Conservation (phyloP, 352 stramenopile species). For the Phytophthora fragariae region DNA sequence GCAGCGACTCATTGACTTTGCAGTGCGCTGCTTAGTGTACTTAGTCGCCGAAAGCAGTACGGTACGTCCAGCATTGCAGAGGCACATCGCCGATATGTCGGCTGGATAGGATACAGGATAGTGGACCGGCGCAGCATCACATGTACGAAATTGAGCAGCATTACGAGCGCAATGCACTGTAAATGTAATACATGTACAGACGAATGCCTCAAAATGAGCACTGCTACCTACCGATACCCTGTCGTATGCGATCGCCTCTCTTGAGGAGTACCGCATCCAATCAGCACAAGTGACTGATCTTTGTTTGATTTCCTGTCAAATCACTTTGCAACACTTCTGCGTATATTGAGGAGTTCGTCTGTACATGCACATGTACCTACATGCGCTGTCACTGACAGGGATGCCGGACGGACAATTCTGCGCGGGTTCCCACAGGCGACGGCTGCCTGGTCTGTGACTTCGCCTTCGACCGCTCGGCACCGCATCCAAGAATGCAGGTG, state of each 20-base stretch:
- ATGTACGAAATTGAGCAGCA: background rate
- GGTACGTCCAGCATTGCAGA: background rate
- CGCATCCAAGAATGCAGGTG: constrained; percentile 16
- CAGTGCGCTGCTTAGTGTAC: too few species aligned
- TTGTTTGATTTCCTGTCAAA: too few species aligned
- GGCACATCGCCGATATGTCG: background rate
- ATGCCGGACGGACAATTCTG: background rate
- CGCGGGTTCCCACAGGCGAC: background rate
- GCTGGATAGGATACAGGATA: background rate
- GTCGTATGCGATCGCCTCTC: too few species aligned
- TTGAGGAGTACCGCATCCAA: too few species aligned
- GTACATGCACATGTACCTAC: too few species aligned
- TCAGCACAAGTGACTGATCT: too few species aligned
- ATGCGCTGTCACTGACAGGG: background rate
- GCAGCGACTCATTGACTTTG: too few species aligned
- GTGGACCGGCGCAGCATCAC: background rate
- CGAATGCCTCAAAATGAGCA: too few species aligned
- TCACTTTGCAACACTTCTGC: too few species aligned
- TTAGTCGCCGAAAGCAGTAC: background rate
- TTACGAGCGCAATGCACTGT: background rate
- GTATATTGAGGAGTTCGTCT: too few species aligned
- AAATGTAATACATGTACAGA: too few species aligned
- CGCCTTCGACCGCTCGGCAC: constrained; percentile 4
- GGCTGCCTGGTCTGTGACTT: background rate
- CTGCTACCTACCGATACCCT: too few species aligned